Base-by-base conservation (phyloP, 805 yeast species). In the Sugiyamaella valdiviana region DNA sequence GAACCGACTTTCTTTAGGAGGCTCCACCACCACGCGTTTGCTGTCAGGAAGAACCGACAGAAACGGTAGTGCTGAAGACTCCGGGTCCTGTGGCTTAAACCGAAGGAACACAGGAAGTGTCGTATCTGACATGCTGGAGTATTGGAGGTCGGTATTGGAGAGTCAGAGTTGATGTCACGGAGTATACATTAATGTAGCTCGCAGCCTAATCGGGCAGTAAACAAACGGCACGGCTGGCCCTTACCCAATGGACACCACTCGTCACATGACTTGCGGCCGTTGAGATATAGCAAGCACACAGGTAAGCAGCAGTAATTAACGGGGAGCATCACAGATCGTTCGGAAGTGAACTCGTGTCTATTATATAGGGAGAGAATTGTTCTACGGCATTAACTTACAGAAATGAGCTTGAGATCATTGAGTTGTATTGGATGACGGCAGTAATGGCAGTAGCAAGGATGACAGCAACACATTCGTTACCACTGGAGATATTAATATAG, bases 41-140 rank as follows among this genome's bases (percentile, higher is more conserved):
- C 46, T 59, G 45, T 48, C 63, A 42, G 40, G 57, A 44, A 20
- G 50, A 51, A 35, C 57, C 42, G 45, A 57, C 50, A 45, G 59
- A 48, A 55, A 64, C 52, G 48, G 66, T 50, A 49, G 56, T 32
- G 42, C 45, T 4, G 57, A 52, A 19, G 53, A 44, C 1, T 44
- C 24, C 14, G 55, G 60, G 0, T 63, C 55, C 2, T 60, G 54
- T 14, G 73, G 72, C 50, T 69, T 68, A 42, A 72, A 57, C 35
- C 76, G 61, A 45, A 73, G 53, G 48, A 66, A 69, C 20, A 66
- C 68, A 4, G 73, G 72, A 1, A 69, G 57, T 3, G 50, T 26
- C n/a, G 32, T n/a, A n/a, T 39, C 42, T 23, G 23, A 7, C 32
- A 26, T 26, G 44, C 39, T 42, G 46, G 46, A 6, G 26, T 26